Evolutionary conservation across 129 eudicot species (phyloP).

Genomic region (Tagetes patula): DNA sequence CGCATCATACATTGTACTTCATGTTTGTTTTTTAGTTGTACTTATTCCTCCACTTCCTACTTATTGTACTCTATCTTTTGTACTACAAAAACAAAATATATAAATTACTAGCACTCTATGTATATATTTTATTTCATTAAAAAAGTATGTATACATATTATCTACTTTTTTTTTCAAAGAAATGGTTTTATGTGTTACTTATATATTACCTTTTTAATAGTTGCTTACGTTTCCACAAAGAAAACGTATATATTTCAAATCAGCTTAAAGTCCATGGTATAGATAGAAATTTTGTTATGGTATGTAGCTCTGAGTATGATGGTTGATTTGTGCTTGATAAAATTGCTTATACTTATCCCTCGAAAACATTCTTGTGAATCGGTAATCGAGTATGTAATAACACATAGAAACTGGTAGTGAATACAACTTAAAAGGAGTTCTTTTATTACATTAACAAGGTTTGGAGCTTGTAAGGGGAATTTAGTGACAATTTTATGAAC

Average conservation of each 20-base stretch:
- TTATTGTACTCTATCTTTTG: slow-evolving; percentile 20
- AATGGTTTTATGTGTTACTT: not conserved
- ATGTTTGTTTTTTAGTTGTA: slow-evolving; percentile 19
- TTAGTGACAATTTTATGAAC: slow-evolving; percentile 25
- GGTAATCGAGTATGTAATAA: not conserved
- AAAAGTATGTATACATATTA: too few species aligned
- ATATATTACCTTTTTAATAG: not conserved
- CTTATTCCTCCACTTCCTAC: slow-evolving; percentile 15
- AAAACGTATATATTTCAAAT: not conserved
- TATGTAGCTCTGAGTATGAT: not conserved
- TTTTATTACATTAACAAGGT: too few species aligned
- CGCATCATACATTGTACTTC: slow-evolving; percentile 32
- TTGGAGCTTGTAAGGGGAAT: not conserved
- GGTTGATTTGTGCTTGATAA: not conserved
- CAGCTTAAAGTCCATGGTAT: not conserved
- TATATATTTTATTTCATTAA: not conserved
- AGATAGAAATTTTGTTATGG: not conserved
- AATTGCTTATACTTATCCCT: not conserved
- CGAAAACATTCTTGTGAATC: not conserved
- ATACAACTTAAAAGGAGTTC: too few species aligned
- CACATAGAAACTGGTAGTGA: too few species aligned
- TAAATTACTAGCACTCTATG: not conserved
- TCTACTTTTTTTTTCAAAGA: not conserved
- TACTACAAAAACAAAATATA: slow-evolving; percentile 8
- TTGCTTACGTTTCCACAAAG: not conserved